phyloP scores from a whole-genome alignment of 345 rosid species.

The Trapa bicornis region DNA sequence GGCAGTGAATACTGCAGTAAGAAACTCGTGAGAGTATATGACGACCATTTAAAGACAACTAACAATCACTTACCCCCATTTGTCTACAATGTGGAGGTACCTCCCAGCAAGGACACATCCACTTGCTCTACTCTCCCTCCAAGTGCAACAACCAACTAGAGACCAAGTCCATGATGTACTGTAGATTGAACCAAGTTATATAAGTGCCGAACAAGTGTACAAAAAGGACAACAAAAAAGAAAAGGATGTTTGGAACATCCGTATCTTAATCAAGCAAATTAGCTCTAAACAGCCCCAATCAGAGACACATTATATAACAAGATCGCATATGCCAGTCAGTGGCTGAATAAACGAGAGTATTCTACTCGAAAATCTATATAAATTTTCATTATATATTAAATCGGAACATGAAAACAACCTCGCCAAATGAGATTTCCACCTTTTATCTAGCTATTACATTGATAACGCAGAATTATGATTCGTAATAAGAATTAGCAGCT shows the following conservation, averaged over 20 bases:
- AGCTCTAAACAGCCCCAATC: background rate
- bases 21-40: background rate
- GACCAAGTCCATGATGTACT: background rate
- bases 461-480: background rate
- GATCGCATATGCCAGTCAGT: background rate
- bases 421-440: constrained; percentile 24
- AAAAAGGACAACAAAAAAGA: background rate
- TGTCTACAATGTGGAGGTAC: constrained; percentile 87
- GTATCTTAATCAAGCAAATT: no score
- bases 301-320: background rate
- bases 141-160: constrained; percentile 3
- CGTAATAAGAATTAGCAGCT: background rate
- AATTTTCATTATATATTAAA: background rate
- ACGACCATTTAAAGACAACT: constrained; percentile 5
- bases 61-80: constrained; percentile 62
- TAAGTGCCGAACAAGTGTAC: background rate
- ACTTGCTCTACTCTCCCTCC: constrained; percentile 93
- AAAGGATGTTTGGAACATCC: background rate
- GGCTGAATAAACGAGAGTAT: background rate
- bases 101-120: constrained; percentile 84
- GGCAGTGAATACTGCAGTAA: background rate
- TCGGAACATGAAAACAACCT: background rate
- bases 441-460: constrained; percentile 48
- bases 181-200: background rate
- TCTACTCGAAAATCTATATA: background rate